Evolutionary conservation across 177 flowering plant species (phyloP).

Genomic region (Vitis hybrid): DNA sequence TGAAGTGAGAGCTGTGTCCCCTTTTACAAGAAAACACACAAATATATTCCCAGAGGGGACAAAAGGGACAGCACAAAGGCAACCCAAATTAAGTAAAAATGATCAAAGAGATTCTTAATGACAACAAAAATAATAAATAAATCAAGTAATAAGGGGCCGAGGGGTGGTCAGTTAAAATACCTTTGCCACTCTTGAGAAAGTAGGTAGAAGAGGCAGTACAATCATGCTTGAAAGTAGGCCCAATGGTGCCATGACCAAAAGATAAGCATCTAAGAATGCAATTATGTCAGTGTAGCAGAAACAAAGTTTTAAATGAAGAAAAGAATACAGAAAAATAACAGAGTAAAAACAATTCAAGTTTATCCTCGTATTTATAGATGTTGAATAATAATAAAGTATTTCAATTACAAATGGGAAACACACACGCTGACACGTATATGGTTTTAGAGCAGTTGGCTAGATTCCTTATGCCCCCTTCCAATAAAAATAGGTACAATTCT

Average conservation of each 20-base stretch:
- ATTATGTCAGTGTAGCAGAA: background rate
- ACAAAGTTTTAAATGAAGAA: background rate
- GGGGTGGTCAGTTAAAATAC: slow-evolving; percentile 7
- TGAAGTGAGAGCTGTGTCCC: background rate
- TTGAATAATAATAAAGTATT: background rate
- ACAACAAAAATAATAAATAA: background rate
- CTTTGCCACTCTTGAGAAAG: slow-evolving; percentile 25
- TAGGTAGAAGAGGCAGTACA: slow-evolving; percentile 31
- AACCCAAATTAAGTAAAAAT: no score
- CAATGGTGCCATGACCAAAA: slow-evolving; percentile 34
- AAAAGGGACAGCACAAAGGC: no score
- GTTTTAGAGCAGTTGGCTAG: background rate
- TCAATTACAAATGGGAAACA: background rate
- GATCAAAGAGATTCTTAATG: background rate
- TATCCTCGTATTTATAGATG: background rate
- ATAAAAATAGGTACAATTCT: background rate
- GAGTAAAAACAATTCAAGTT: background rate
- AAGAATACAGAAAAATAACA: background rate
- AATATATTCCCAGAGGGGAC: no score
- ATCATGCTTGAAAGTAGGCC: slow-evolving; percentile 26
- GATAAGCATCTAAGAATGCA: slow-evolving; percentile 29
- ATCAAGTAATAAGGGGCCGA: background rate
- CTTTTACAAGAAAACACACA: background rate
- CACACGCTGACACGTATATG: no score
- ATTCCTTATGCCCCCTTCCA: background rate